Percentiles rank a stretch among this genome's conserved stretches.
These are phyloP conservation scores for Coelastrella sp. DNA, from an alignment of 139 green algal species.

Conservation along the genomic window DNA sequence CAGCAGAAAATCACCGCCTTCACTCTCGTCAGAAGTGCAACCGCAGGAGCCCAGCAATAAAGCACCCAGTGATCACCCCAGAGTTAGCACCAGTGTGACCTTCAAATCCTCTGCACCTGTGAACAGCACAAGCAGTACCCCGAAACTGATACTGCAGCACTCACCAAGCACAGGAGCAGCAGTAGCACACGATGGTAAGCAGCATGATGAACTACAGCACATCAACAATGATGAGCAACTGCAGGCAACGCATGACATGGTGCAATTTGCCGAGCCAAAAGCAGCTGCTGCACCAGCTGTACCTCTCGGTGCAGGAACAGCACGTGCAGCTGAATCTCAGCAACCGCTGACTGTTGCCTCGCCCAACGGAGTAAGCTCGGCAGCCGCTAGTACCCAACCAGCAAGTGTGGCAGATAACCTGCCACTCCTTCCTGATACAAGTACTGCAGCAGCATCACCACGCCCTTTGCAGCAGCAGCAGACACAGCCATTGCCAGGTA, in stretches of 20 bases:
- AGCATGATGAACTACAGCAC: background rate
- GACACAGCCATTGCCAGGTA: background rate
- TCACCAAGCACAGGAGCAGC: background rate
- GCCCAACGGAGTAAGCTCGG: no score
- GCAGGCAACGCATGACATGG: background rate
- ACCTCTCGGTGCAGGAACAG: background rate
- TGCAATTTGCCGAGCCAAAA: background rate
- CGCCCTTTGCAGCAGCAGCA: constrained; percentile 20
- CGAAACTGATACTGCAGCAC: background rate
- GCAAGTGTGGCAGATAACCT: constrained; percentile 36
- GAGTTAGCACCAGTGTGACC: background rate
- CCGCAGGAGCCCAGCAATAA: background rate
- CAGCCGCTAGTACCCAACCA: constrained; percentile 20
- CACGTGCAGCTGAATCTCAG: no score
- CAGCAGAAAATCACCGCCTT: no score
- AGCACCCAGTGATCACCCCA: background rate
- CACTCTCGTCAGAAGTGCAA: no score
- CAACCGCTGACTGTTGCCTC: no score
- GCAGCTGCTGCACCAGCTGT: background rate
- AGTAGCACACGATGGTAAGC: background rate
- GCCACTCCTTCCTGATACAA: background rate
- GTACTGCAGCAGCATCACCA: constrained; percentile 8
- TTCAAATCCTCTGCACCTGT: background rate
- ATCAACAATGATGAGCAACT: background rate
- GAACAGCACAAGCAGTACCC: constrained; percentile 30